A percentile compares a stretch with the other conserved stretches of the same genome.
These are phyloP conservation scores for Candida boidinii DNA, from an alignment of 805 yeast species.

Conservation along the genomic window DNA sequence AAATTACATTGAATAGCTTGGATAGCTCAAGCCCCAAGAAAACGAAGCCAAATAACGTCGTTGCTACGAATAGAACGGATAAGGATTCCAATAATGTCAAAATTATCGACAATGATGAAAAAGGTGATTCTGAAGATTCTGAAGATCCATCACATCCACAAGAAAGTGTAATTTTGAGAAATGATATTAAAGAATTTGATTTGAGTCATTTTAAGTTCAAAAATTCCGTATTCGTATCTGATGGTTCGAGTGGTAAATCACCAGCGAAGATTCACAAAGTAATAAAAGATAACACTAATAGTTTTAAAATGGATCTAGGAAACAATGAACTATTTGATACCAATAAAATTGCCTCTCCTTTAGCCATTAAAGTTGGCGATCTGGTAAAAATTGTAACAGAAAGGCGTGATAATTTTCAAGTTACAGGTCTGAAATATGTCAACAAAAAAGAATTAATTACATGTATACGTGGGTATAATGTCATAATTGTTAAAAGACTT, in stretches of 20 bases:
- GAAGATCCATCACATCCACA: slow-evolving; percentile 4
- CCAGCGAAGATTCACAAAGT: too few relatives aligned
- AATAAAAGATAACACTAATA: slow-evolving; percentile 5
- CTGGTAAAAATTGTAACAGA: slow-evolving; percentile 25
- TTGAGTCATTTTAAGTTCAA: slow-evolving; percentile 4
- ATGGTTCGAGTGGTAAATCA: too few relatives aligned
- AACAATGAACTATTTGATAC: slow-evolving; percentile 25
- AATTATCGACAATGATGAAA: too few relatives aligned
- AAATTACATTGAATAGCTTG: too few relatives aligned
- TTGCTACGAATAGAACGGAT: too few relatives aligned
- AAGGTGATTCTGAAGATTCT: neutral
- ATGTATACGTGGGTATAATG: slow-evolving; percentile 57
- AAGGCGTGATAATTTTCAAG: slow-evolving; percentile 23
- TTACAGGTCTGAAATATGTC: slow-evolving; percentile 36
- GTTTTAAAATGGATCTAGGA: slow-evolving; percentile 20
- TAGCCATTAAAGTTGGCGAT: slow-evolving; percentile 56
- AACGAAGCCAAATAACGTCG: too few relatives aligned
- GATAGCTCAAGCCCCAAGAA: too few relatives aligned
- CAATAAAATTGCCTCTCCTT: slow-evolving; percentile 26
- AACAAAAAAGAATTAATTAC: slow-evolving; percentile 21
- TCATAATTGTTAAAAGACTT: slow-evolving; percentile 29
- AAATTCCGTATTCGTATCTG: too few relatives aligned
- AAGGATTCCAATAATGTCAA: too few relatives aligned
- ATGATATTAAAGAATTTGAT: slow-evolving; percentile 6
- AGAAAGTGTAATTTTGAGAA: slow-evolving; percentile 10